Conservation (phyloP, 2,329 filamentous ascomycete genomes). For the Alternaria atra region DNA sequence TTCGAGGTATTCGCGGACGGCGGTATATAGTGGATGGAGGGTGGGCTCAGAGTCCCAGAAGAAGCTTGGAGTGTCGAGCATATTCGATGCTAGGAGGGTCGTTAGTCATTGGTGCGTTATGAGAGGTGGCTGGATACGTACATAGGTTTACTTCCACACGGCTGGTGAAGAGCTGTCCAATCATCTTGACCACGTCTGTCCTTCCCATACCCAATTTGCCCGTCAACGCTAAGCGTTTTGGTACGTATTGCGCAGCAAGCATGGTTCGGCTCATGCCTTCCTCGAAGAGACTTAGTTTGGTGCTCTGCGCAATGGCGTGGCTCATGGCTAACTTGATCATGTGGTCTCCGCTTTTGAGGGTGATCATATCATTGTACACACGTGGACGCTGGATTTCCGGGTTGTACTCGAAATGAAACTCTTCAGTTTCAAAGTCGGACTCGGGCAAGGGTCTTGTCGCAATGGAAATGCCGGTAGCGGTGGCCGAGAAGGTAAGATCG, state of each 20-base stretch:
- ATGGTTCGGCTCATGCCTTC: constrained; percentile 96
- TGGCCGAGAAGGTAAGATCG: constrained; percentile 87
- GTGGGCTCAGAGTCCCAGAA: constrained; percentile 99
- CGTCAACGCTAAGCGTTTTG: constrained; percentile 85
- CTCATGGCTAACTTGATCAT: constrained; percentile 99
- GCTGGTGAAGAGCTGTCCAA: constrained; percentile 90
- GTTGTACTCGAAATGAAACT: constrained; percentile 98
- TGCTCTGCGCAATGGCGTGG: constrained; percentile 96
- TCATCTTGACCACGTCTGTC: constrained; percentile 89
- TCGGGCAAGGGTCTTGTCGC: constrained; percentile 83
- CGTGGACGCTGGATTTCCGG: constrained; percentile 83
- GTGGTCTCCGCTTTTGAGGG: constrained; percentile 89
- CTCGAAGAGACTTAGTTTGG: constrained; percentile 94
- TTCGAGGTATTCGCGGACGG: constrained; percentile 95
- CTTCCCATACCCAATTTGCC: constrained; percentile 91
- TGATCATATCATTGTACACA: constrained; percentile 99
- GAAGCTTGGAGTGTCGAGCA: constrained; percentile 95
- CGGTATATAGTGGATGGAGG: constrained; percentile 90
- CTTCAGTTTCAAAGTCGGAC: constrained; percentile 94
- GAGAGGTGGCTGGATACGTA: constrained; percentile 62
- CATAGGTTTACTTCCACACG: constrained; percentile 97
- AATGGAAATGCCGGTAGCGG: constrained; percentile 71
- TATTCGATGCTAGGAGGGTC: constrained; percentile 76
- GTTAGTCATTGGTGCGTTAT: constrained; percentile 4
- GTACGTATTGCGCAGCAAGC: constrained; percentile 90